Conservation (phyloP, 2,329 filamentous ascomycete genomes). For the Xylariaceae sp. region DNA sequence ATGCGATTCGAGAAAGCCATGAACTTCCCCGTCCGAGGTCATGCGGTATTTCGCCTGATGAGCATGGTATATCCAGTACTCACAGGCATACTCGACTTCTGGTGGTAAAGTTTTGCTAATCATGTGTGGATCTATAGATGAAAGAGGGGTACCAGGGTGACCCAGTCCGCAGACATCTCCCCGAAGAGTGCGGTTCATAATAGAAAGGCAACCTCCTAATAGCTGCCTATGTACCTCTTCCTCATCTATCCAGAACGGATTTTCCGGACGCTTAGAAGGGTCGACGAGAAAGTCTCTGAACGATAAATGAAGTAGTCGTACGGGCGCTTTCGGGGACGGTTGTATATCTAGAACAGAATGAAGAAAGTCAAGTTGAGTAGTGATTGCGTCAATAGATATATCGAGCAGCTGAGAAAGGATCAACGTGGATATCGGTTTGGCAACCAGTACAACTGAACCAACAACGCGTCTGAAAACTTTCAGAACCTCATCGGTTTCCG, state of each 20-base stretch:
- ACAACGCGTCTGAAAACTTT: conserved; percentile 4
- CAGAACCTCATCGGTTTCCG: background rate
- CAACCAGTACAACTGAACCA: conserved; percentile 9
- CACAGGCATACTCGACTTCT: conserved; percentile 15
- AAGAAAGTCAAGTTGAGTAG: conserved; percentile 1
- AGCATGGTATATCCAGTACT: conserved; percentile 11
- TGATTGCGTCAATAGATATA: background rate
- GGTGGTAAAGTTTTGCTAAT: conserved; percentile 6
- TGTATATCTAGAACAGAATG: conserved; percentile 12
- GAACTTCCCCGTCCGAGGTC: background rate
- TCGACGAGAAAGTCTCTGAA: conserved; percentile 13
- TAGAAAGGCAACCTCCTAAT: conserved; percentile 4
- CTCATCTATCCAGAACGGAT: conserved; percentile 10
- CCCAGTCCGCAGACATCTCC: conserved; percentile 6
- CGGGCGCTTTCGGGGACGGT: background rate
- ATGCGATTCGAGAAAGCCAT: conserved; percentile 6
- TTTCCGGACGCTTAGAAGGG: background rate
- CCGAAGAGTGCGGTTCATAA: conserved; percentile 6
- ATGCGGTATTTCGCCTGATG: conserved; percentile 1
- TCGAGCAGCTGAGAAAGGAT: conserved; percentile 4
- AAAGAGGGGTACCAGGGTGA: conserved; percentile 7
- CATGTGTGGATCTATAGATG: conserved; percentile 1
- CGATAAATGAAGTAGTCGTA: conserved; percentile 6
- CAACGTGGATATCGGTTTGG: conserved; percentile 2
- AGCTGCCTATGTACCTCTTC: conserved; percentile 4